Evolutionary conservation across 2,329 filamentous ascomycete species (phyloP).

Genomic region (Calonectria montana): DNA sequence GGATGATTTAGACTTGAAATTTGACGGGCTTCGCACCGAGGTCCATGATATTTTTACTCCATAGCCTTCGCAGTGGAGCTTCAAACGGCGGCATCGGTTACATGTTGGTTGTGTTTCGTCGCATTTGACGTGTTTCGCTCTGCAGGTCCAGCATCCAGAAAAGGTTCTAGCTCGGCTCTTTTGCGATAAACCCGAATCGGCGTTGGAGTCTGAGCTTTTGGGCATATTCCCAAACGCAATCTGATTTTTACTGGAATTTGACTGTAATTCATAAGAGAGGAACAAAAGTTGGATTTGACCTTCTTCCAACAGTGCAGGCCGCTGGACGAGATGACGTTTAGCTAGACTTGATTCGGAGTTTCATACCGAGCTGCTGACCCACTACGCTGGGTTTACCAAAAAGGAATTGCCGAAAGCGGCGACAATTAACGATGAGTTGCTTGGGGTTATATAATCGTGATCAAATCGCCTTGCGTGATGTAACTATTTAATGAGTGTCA

Average conservation of each 20-base stretch:
- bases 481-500: too few relatives aligned
- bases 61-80: constrained; percentile 34
- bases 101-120: constrained; percentile 39
- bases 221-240: constrained; percentile 16
- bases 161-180: constrained; percentile 38
- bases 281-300: background rate
- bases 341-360: background rate
- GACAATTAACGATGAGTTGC: background rate
- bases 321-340: background rate
- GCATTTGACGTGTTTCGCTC: constrained; percentile 42
- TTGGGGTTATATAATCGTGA: background rate
- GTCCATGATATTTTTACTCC: constrained; percentile 38
- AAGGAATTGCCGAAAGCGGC: background rate
- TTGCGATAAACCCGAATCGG: constrained; percentile 12
- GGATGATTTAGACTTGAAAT: constrained; percentile 13
- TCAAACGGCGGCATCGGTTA: constrained; percentile 30
- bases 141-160: constrained; percentile 41
- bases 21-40: constrained; percentile 35
- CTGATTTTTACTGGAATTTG: background rate
- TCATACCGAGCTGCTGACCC: background rate
- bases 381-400: background rate
- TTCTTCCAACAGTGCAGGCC: background rate
- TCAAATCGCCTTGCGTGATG: background rate
- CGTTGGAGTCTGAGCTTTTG: background rate
- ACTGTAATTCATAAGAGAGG: too few relatives aligned